A percentile compares a stretch with the other conserved stretches of the same genome.
phyloP scores from a whole-genome alignment of 306 rosid genomes.

The Cicer judaicum region DNA sequence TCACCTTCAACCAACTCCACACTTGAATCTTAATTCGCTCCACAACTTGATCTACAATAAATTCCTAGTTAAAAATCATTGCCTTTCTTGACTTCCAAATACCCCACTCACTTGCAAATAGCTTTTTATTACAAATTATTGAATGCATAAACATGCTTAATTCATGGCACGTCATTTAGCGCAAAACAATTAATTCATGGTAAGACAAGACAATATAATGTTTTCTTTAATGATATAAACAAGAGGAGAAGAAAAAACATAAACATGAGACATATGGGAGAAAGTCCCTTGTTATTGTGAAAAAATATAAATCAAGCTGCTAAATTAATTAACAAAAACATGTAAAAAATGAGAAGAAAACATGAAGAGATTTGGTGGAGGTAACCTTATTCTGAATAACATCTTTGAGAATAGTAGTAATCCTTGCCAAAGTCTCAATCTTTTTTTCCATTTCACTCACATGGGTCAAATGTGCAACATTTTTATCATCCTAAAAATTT shows the following conservation, averaged over 20 bases:
- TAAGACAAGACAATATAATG: too few species aligned
- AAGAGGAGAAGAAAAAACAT: conserved; percentile 7
- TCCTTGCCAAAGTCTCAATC: conserved; percentile 80
- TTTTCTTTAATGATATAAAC: neutral
- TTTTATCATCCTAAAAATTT: conserved; percentile 79
- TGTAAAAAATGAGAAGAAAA: neutral
- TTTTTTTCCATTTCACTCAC: conserved; percentile 96
- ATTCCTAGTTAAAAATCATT: too few species aligned
- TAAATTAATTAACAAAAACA: neutral
- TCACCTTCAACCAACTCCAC: too few species aligned
- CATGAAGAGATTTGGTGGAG: neutral
- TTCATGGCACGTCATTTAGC: neutral
- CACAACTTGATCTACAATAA: too few species aligned
- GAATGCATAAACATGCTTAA: too few species aligned
- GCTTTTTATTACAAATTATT: too few species aligned
- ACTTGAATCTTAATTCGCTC: too few species aligned
- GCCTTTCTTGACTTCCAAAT: too few species aligned
- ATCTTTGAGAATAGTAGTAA: conserved; percentile 85
- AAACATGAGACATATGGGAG: conserved; percentile 14
- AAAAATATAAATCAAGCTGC: neutral
- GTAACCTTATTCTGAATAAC: conserved; percentile 95
- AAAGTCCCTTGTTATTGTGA: neutral
- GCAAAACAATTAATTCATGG: neutral
- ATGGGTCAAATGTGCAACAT: conserved; percentile 93
- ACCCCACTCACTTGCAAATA: too few species aligned